Base-by-base conservation (phyloP, 305 asterid species). In the Fraxinus paxiana region DNA sequence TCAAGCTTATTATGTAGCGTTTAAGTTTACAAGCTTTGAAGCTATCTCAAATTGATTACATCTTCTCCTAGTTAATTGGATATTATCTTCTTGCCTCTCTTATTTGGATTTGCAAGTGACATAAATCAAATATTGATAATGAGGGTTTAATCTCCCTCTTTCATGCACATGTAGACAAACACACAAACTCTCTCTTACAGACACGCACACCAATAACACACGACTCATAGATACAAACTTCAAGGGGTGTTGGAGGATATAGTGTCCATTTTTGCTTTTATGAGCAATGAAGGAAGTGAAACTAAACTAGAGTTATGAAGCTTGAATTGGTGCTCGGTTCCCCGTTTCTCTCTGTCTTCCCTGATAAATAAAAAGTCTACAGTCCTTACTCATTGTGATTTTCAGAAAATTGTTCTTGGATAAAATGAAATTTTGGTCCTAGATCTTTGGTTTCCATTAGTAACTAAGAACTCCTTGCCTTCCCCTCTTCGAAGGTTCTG, bases 31-130 rank as follows among this genome's bases (percentile, higher is more conserved):
- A 20, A 30, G 75, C 43, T 69, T 69, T 13, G 22, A 69, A 69
- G 75, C 75, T 69, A 7, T 28, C 41, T 69, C 41, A 69, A 15
- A 69, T 69, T 65, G 37, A 76, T 76, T 38, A 76, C 77, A 20
- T 70, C 38, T 38, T 75, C 77, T 72, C 24, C 63, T 84, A 6
- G 84, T 54, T 77, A 56, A 76, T 22, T 78, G 70, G 77, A 73
- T 30, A 35, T 71, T 28, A 26, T 73, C 41, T n/a, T n/a, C n/a
- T 24, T 65, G n/a, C 1, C 67, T n/a, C n/a, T n/a, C n/a, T n/a
- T n/a, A n/a, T n/a, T n/a, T n/a, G n/a, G n/a, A n/a, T n/a, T n/a
- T 78, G 51, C n/a, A 51, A 48, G n/a, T 41, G 75, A 13, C 73
- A 82, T 24, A 24, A 28, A 77, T 67, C 75, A 78, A 79, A 28